phyloP scores from a whole-genome alignment of 2,329 filamentous ascomycete species.

The Colletotrichum zoysiae region DNA sequence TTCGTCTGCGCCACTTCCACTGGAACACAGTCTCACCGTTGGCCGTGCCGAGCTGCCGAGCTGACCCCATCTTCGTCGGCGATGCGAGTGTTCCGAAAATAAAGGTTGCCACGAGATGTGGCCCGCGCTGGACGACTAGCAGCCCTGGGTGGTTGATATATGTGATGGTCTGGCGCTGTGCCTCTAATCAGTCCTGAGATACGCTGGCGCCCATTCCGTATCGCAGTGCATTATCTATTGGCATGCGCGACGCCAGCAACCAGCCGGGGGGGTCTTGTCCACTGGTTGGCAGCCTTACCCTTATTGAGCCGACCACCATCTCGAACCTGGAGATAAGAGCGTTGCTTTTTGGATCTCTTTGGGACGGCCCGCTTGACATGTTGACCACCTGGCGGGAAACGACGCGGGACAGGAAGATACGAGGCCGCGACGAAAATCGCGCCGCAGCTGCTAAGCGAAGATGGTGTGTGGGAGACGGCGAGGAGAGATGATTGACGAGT shows the following conservation, averaged over 20 bases:
- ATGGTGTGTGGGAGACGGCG: slow-evolving; percentile 34
- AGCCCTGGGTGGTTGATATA: slow-evolving; percentile 5
- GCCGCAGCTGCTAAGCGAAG: slow-evolving; percentile 16
- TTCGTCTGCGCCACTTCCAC: neutral
- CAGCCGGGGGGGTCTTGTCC: slow-evolving; percentile 22
- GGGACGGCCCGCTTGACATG: slow-evolving; percentile 3
- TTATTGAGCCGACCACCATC: slow-evolving; percentile 14
- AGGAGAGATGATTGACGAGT: slow-evolving; percentile 13
- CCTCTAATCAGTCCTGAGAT: slow-evolving; percentile 14
- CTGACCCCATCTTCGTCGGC: slow-evolving; percentile 2
- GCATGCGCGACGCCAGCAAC: slow-evolving; percentile 31
- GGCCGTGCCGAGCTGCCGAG: slow-evolving; percentile 35
- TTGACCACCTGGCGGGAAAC: neutral
- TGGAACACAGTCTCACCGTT: slow-evolving; percentile 6
- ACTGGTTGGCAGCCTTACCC: slow-evolving; percentile 31
- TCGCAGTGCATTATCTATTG: slow-evolving; percentile 40
- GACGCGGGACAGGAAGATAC: slow-evolving; percentile 10
- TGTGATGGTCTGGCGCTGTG: neutral
- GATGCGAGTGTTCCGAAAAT: neutral
- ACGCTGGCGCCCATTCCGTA: slow-evolving; percentile 25
- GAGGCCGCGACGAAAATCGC: slow-evolving; percentile 5
- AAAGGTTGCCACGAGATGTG: slow-evolving; percentile 17
- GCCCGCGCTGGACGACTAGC: neutral
- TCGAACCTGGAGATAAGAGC: slow-evolving; percentile 35
- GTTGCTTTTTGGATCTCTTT: slow-evolving; percentile 36